Evolutionary conservation across 1,284 basidiomycete species (phyloP).

Genomic region (Volvariella volvacea): DNA sequence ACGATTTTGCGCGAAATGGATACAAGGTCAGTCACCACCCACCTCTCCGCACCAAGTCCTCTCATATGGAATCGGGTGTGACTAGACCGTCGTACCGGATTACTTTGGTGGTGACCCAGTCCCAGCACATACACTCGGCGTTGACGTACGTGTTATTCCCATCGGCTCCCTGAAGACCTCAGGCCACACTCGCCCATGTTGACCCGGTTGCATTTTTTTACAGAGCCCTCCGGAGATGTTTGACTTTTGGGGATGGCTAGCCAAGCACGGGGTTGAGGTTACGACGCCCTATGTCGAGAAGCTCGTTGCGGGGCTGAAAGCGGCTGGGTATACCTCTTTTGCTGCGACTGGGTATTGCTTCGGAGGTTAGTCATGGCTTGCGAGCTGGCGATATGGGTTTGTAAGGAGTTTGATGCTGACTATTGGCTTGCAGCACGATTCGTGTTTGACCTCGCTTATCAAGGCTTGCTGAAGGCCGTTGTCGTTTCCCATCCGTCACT

Average conservation of each 20-base stretch:
- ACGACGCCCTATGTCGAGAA: slow-evolving; percentile 52
- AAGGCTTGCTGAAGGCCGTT: slow-evolving; percentile 45
- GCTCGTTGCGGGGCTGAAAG: slow-evolving; percentile 50
- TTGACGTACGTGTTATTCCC: slow-evolving; percentile 26
- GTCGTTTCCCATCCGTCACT: slow-evolving; percentile 66
- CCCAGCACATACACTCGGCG: slow-evolving; percentile 28
- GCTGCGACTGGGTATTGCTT: slow-evolving; percentile 68
- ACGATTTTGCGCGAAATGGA: slow-evolving; percentile 70
- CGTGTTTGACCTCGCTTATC: slow-evolving; percentile 63
- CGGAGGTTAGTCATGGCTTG: slow-evolving; percentile 38
- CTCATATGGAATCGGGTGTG: slow-evolving; percentile 16
- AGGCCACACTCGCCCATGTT: too few relatives aligned
- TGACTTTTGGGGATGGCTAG: slow-evolving; percentile 44
- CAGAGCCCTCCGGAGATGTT: slow-evolving; percentile 17
- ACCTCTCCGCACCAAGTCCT: background rate
- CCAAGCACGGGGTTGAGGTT: slow-evolving; percentile 34
- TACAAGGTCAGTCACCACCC: background rate
- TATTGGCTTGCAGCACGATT: slow-evolving; percentile 35
- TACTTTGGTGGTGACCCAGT: slow-evolving; percentile 56
- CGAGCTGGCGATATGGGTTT: background rate
- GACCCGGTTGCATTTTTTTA: background rate
- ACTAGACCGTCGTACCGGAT: slow-evolving; percentile 45
- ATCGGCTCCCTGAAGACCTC: slow-evolving; percentile 12
- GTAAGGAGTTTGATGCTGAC: background rate
- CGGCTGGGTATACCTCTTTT: slow-evolving; percentile 48